These are phyloP conservation scores for Agaricus blazei DNA, from an alignment of 768 basidiomycete genomes.

Conservation along the genomic window DNA sequence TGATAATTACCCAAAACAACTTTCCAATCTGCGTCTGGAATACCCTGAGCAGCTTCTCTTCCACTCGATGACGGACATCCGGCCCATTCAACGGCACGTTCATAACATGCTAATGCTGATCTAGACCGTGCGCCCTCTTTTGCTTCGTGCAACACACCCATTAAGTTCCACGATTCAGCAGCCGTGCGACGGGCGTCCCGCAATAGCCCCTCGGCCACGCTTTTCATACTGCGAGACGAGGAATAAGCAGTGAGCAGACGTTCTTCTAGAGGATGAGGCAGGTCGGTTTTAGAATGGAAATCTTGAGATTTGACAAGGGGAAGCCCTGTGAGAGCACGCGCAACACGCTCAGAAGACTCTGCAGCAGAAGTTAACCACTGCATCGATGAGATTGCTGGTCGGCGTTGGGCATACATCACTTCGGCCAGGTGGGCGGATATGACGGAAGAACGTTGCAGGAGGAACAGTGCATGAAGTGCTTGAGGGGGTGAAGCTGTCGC, in stretches of 20 bases:
- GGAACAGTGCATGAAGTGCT: conserved; percentile 56
- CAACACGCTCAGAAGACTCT: conserved; percentile 63
- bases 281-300: conserved; percentile 20
- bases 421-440: conserved; percentile 71
- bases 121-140: conserved; percentile 28
- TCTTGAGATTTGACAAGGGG: conserved; percentile 29
- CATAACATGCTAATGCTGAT: conserved; percentile 56
- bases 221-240: conserved; percentile 45
- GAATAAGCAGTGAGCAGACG: conserved; percentile 39
- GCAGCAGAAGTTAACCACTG: conserved; percentile 58
- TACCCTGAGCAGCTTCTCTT: conserved; percentile 42
- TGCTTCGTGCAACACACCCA: conserved; percentile 59
- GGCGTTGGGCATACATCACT: conserved; percentile 50
- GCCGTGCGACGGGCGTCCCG: conserved; percentile 68
- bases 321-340: conserved; percentile 43
- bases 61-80: conserved; percentile 35
- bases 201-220: conserved; percentile 52
- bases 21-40: conserved; percentile 56
- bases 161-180: conserved; percentile 71
- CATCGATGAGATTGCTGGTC: conserved; percentile 40
- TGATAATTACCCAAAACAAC: conserved; percentile 56
- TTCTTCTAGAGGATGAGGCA: conserved; percentile 16
- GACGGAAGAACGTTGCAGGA: conserved; percentile 72
- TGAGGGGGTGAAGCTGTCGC: conserved; percentile 48
- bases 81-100: conserved; percentile 67